Base-by-base conservation (phyloP, 1,284 basidiomycete species). In the Irpex sp. region DNA sequence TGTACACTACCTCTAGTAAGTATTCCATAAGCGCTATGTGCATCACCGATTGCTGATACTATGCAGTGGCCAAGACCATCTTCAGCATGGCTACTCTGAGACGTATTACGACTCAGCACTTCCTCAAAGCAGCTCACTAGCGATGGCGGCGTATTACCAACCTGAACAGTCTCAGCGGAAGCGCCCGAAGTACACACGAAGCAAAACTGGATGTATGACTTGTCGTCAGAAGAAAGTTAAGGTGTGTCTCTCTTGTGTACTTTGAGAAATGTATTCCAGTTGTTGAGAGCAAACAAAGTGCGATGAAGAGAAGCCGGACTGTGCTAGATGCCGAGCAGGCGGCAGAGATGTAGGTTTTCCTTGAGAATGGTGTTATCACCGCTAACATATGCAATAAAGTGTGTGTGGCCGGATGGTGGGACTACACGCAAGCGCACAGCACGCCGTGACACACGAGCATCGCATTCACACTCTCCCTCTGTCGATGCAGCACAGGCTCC, bases 221-320 rank as follows among this genome's bases (percentile, higher is more conserved):
- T 93, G 91, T 80, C 84, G 91, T 70, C 84, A 85, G 67, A 93
- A 93, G 81, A 93, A 93, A 82, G 91, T 93, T 71, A 93, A 93
- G 84, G 91, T 92, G 66, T 61, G 82, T 8, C 65, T 38, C 44
- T 73, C 49, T 58, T n/a, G 61, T 64, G 49, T 2, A 8, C 31
- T 38, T 15, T 7, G 17, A 11, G 17, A 17, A 36, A 15, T 15
- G 26, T 26, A 13, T n/a, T 26, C 15, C 26, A 6, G 55, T 26
- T 4, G 26, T 38, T 56, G 60, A 61, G 13, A 37, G 36, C 64
- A 44, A 36, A 44, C 68, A 65, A 66, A 93, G 91, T 93, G 91
- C 75, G 91, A 93, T 72, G 91, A 93, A 76, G 82, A 84, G 8
- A 92, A 93, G 71, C 91, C 91, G 47, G 85, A 82, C 64, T 93